A percentile compares a stretch with the other conserved stretches of the same genome.
These are phyloP conservation scores for Rhizopogon sp. DNA, from an alignment of 768 basidiomycete genomes.

Conservation along the genomic window DNA sequence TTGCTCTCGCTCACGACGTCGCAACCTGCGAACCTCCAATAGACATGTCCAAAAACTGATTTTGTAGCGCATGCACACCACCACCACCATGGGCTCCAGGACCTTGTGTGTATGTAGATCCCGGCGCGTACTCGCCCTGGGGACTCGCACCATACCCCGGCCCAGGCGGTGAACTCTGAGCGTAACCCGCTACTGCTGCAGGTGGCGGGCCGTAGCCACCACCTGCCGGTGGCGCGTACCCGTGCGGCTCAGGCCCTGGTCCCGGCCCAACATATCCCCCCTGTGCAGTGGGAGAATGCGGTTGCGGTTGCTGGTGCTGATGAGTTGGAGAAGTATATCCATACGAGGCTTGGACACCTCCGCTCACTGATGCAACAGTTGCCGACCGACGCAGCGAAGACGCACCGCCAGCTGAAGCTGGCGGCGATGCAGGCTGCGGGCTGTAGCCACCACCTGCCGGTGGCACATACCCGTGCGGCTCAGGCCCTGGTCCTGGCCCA, in stretches of 20 bases:
- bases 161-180: conserved; percentile 9
- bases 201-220: conserved; percentile 8
- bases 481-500: conserved; percentile 7
- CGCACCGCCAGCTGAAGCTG: background rate
- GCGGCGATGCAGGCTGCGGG: background rate
- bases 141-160: background rate
- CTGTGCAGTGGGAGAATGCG: background rate
- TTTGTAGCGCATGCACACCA: conserved; percentile 18
- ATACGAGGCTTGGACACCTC: conserved; percentile 9
- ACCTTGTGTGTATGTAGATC: background rate
- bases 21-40: conserved; percentile 13
- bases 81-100: conserved; percentile 3
- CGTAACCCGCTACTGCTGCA: background rate
- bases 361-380: background rate
- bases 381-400: background rate
- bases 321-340: conserved; percentile 12
- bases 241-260: conserved; percentile 10
- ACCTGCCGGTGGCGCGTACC: conserved; percentile 8
- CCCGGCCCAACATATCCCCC: conserved; percentile 3
- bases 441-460: conserved; percentile 9
- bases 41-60: conserved; percentile 27
- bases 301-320: conserved; percentile 17
- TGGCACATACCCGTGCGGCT: conserved; percentile 15
- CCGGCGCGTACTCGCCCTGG: background rate
- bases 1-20: background rate